Conservation (phyloP, 306 rosid genomes). For the Prunus dulcis region DNA sequence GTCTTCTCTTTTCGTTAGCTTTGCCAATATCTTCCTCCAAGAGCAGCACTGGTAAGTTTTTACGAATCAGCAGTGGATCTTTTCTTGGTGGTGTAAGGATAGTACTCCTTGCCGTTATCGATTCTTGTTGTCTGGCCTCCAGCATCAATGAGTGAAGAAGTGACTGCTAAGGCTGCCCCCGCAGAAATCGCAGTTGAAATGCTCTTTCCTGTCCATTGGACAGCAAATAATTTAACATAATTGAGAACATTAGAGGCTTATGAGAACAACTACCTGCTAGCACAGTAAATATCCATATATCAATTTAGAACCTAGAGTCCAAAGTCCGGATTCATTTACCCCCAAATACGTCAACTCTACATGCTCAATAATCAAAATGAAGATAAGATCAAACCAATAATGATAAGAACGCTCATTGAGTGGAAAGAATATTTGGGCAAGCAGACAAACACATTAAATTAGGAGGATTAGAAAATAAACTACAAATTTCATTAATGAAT, state of each 20-base stretch:
- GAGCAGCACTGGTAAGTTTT: conserved; percentile 9
- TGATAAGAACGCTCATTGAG: neutral
- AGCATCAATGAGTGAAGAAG: conserved; percentile 68
- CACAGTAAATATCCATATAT: neutral
- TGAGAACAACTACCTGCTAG: neutral
- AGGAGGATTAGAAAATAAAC: neutral
- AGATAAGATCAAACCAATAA: neutral
- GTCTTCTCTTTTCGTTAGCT: conserved; percentile 34
- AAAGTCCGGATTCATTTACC: neutral
- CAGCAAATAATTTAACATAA: conserved; percentile 15
- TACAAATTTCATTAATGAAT: neutral
- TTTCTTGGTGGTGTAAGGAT: conserved; percentile 88
- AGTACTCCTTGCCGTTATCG: conserved; percentile 79
- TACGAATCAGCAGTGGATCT: conserved; percentile 51
- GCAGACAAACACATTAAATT: neutral
- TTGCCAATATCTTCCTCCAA: conserved; percentile 22
- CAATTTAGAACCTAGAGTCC: neutral
- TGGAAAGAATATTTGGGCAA: neutral
- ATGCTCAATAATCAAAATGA: neutral
- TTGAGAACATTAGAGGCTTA: neutral
- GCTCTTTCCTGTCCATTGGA: conserved; percentile 66
- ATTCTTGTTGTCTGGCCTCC: conserved; percentile 78
- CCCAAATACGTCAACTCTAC: neutral
- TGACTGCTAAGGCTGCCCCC: conserved; percentile 81
- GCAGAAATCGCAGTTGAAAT: conserved; percentile 84